Base-by-base conservation (phyloP, 1,284 basidiomycete genomes). In the Cryptococcus sp. region DNA sequence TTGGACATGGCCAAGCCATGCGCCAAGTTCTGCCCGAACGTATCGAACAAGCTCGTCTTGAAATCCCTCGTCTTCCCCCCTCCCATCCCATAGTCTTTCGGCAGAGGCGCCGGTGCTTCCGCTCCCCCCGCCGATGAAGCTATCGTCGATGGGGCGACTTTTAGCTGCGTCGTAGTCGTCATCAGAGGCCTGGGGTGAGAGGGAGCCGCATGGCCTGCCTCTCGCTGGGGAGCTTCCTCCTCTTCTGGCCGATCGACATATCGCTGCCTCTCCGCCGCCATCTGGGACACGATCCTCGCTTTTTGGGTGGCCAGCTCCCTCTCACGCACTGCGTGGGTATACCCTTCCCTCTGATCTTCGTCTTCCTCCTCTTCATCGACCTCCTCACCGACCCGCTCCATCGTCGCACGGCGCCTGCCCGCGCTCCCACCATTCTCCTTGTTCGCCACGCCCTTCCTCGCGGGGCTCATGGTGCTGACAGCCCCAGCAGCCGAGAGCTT, bases 251-350 rank as follows among this genome's bases (percentile, higher is more conserved):
- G 53, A 21, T 56, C 42, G 3, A 48, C 24, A n/a, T 51, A 57
- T 16, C 38, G 59, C 13, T 53, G 59, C 21, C 61, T 65, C 58
- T 65, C 59, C 9, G 53, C 64, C 5, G 85, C 87, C 89, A 92
- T 92, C 79, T 92, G 88, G 39, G 88, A 88, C 1, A 92, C 89
- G 59, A 93, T 92, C 52, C 90, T 81, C 38, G 88, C 88, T 78
- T 92, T 92, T 77, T 92, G 90, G 15, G 84, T 83, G 70, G 89
- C 88, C 23, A 92, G 78, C 73, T 73, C 73, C 36, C 69, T 63
- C 50, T 73, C 67, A 39, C 73, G 59, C 3, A 66, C 57, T 15
- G 59, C 69, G n/a, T 59, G 53, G 9, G 66, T 60, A n/a, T n/a
- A n/a, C 47, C 67, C 63, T 3, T 56, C 63, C 18, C 57, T 51